Percentiles rank a stretch among this genome's conserved stretches.
These are phyloP conservation scores for Kwoniella mangroviensis DNA, from an alignment of 768 basidiomycete species.

Conservation along the genomic window DNA sequence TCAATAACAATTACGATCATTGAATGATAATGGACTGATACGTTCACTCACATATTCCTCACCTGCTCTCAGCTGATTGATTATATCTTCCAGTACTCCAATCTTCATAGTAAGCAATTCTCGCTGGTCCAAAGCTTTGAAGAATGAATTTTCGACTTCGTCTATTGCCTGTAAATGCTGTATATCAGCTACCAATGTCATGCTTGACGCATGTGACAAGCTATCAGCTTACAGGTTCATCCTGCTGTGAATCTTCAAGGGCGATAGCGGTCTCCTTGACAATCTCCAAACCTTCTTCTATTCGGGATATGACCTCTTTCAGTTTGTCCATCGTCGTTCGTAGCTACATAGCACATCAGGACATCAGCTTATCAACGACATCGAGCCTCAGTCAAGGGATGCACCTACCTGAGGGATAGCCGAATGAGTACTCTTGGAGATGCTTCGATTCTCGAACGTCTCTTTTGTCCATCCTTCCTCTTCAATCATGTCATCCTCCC, in stretches of 20 bases:
- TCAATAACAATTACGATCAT: background rate
- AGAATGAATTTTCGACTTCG: slow-evolving; percentile 27
- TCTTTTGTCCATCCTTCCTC: slow-evolving; percentile 44
- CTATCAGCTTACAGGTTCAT: slow-evolving; percentile 29
- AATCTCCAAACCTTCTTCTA: slow-evolving; percentile 29
- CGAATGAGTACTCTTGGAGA: slow-evolving; percentile 6
- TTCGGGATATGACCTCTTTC: slow-evolving; percentile 23
- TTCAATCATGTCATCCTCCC: slow-evolving; percentile 24
- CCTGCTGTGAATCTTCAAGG: slow-evolving; percentile 34
- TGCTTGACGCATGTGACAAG: background rate
- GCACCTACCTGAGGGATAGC: slow-evolving; percentile 16
- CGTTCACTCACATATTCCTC: slow-evolving; percentile 27
- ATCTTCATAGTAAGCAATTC: slow-evolving; percentile 28
- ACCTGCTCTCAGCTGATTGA: slow-evolving; percentile 13
- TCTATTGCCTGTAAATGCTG: slow-evolving; percentile 27
- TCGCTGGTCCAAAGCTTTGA: slow-evolving; percentile 27
- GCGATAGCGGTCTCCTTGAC: slow-evolving; percentile 33
- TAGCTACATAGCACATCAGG: slow-evolving; percentile 7
- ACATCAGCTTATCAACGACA: background rate
- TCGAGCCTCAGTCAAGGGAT: background rate
- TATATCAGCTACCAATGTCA: background rate
- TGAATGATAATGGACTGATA: background rate
- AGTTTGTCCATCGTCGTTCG: slow-evolving; percentile 23
- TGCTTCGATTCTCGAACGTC: slow-evolving; percentile 30
- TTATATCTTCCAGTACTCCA: slow-evolving; percentile 26